These are phyloP conservation scores for Phytophthora europaea DNA, from an alignment of 352 stramenopile genomes.

Conservation along the genomic window DNA sequence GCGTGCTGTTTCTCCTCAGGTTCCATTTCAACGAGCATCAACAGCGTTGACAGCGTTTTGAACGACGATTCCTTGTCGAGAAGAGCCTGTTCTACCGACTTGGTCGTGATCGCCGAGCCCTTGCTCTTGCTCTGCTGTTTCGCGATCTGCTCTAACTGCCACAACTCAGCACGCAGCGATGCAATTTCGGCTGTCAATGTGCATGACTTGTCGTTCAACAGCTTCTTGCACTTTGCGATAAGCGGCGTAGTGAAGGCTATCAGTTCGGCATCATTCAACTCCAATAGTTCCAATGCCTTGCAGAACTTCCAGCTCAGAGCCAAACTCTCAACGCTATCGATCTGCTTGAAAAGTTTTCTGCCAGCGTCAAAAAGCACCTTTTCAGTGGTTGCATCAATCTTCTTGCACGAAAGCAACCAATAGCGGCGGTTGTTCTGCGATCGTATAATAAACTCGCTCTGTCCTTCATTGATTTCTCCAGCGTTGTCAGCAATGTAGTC, in stretches of 20 bases:
- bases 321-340: constrained; percentile 31
- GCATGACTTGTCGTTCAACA: constrained; percentile 14
- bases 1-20: constrained; percentile 49
- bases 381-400: constrained; percentile 34
- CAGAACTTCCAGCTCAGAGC: constrained; percentile 82
- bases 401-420: constrained; percentile 38
- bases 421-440: constrained; percentile 35
- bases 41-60: constrained; percentile 68
- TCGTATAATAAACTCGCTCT: constrained; percentile 56
- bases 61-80: constrained; percentile 59
- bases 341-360: constrained; percentile 33
- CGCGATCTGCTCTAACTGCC: constrained; percentile 75
- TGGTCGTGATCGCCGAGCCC: constrained; percentile 22
- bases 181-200: constrained; percentile 18
- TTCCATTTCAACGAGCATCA: constrained; percentile 76
- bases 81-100: constrained; percentile 50
- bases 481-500: constrained; percentile 58
- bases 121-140: constrained; percentile 38
- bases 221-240: constrained; percentile 49
- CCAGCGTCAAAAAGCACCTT: constrained; percentile 46
- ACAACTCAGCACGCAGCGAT: constrained; percentile 67
- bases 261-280: constrained; percentile 50
- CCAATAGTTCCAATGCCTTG: constrained; percentile 63
- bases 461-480: constrained; percentile 53
- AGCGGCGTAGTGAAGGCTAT: constrained; percentile 53